phyloP scores from a whole-genome alignment of 352 stramenopile species.

The Paralagenidium karlingii region DNA sequence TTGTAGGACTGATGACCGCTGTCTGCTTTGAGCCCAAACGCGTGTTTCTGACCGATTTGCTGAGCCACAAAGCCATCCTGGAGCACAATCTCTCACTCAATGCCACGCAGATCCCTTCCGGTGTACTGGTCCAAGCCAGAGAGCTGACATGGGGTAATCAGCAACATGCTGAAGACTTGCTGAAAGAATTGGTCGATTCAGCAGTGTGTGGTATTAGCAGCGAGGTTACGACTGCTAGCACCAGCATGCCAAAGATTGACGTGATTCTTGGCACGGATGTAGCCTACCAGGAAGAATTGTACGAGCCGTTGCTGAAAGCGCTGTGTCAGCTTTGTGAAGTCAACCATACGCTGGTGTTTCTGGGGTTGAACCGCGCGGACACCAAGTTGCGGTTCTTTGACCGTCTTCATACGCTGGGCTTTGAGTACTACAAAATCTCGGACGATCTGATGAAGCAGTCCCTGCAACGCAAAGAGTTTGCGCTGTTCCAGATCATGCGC shows the following conservation, averaged over 20 bases:
- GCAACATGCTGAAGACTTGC: constrained; percentile 26
- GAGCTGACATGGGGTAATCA: constrained; percentile 45
- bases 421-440: constrained; percentile 75
- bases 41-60: constrained; percentile 59
- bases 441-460: constrained; percentile 35
- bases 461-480: constrained; percentile 68
- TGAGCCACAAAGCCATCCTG: constrained; percentile 37
- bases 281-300: constrained; percentile 58
- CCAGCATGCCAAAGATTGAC: constrained; percentile 17
- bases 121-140: constrained; percentile 29
- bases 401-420: constrained; percentile 49
- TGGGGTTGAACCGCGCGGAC: constrained; percentile 64
- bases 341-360: constrained; percentile 35
- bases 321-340: constrained; percentile 25
- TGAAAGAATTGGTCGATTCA: constrained; percentile 10
- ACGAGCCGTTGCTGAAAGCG: constrained; percentile 58
- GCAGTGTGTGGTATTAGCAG: too few species aligned
- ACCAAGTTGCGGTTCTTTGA: constrained; percentile 53
- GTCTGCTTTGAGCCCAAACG: constrained; percentile 39
- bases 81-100: constrained; percentile 49
- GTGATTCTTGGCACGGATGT: constrained; percentile 75
- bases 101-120: constrained; percentile 2
- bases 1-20: constrained; percentile 51
- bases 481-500: constrained; percentile 66
- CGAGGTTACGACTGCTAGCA: too few species aligned